Conservation (phyloP, 768 basidiomycete genomes). For the Lactarius trivialis region DNA sequence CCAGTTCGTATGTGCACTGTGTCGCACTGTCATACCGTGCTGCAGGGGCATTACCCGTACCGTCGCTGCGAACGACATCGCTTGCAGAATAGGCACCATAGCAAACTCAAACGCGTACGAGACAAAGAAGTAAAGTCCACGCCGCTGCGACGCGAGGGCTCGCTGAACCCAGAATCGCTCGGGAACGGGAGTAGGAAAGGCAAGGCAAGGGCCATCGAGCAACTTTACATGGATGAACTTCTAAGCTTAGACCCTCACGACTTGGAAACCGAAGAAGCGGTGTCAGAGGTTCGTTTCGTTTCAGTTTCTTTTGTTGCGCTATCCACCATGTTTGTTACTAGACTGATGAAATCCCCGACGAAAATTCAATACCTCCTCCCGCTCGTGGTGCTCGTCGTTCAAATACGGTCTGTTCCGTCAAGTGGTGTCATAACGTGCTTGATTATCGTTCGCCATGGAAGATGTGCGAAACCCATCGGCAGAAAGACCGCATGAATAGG, state of each 20-base stretch:
- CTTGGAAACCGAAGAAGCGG: background rate
- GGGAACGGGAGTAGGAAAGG: background rate
- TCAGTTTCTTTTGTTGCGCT: background rate
- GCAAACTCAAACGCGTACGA: conserved; percentile 44
- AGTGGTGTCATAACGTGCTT: conserved; percentile 40
- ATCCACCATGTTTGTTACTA: background rate
- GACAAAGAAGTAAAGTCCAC: conserved; percentile 42
- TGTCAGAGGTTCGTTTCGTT: conserved; percentile 13
- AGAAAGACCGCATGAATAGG: conserved; percentile 30
- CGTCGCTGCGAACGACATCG: conserved; percentile 53
- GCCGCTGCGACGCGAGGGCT: conserved; percentile 22
- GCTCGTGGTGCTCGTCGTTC: conserved; percentile 31
- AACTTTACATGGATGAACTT: conserved; percentile 5
- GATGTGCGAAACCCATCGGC: conserved; percentile 43
- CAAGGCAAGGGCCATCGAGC: background rate
- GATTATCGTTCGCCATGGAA: conserved; percentile 40
- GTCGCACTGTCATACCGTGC: conserved; percentile 48
- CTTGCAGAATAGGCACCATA: conserved; percentile 48
- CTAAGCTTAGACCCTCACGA: conserved; percentile 6
- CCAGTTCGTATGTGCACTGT: conserved; percentile 50
- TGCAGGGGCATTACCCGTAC: conserved; percentile 42
- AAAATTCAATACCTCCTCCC: conserved; percentile 25
- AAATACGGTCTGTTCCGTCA: conserved; percentile 36
- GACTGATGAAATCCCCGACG: conserved; percentile 14
- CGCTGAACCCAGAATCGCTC: background rate